Percentiles rank a stretch among this genome's conserved stretches.
phyloP scores from a whole-genome alignment of 257 asterid genomes.

The Perilla frutescens region DNA sequence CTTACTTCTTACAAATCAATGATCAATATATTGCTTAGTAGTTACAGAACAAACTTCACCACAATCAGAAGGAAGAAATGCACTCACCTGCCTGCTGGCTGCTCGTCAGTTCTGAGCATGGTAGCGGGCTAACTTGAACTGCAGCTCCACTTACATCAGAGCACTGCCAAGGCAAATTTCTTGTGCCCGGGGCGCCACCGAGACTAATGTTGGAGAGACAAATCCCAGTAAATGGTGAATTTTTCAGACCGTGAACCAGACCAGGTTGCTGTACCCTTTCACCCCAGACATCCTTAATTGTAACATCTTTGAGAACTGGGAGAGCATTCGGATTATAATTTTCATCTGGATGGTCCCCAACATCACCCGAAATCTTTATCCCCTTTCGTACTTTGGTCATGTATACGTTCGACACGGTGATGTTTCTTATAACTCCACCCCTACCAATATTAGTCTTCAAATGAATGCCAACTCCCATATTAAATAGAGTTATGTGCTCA shows the following conservation, averaged over 20 bases:
- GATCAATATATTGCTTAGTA: not conserved
- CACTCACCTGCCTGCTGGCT: slow-evolving; percentile 59
- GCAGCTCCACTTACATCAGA: slow-evolving; percentile 82
- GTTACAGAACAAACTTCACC: slow-evolving; percentile 9
- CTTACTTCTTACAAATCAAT: slow-evolving; percentile 29
- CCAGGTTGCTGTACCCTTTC: slow-evolving; percentile 78
- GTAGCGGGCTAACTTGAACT: slow-evolving; percentile 79
- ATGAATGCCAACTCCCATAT: slow-evolving; percentile 78
- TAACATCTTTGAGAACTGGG: slow-evolving; percentile 68
- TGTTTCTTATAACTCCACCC: slow-evolving; percentile 81
- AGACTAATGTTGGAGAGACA: slow-evolving; percentile 73
- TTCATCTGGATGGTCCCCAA: slow-evolving; percentile 83
- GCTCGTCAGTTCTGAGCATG: slow-evolving; percentile 72
- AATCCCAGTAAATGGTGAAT: slow-evolving; percentile 74
- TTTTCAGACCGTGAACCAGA: slow-evolving; percentile 63
- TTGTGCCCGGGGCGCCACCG: slow-evolving; percentile 39
- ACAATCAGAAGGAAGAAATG: slow-evolving; percentile 46
- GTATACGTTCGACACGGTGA: slow-evolving; percentile 67
- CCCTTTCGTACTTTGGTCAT: slow-evolving; percentile 70
- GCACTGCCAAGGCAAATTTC: slow-evolving; percentile 73
- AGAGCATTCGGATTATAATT: slow-evolving; percentile 71
- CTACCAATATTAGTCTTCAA: slow-evolving; percentile 83
- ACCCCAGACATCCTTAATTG: slow-evolving; percentile 80
- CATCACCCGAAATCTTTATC: slow-evolving; percentile 77
- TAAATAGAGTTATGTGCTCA: slow-evolving; percentile 74